A percentile compares a stretch with the other conserved stretches of the same genome.
phyloP scores from a whole-genome alignment of 768 basidiomycete species.

The Lactarius quietus region DNA sequence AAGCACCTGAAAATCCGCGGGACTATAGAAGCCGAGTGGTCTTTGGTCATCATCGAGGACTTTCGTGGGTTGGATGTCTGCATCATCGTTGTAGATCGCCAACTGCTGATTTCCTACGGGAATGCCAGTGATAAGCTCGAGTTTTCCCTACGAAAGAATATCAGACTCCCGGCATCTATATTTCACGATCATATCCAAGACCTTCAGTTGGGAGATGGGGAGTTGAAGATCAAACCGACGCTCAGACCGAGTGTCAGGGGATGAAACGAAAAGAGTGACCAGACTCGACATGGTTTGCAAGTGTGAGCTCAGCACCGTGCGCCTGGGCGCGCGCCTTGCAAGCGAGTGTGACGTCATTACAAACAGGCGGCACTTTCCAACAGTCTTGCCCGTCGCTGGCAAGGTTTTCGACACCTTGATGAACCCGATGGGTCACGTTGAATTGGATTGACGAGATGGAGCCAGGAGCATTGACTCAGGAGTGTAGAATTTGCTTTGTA shows the following conservation, averaged over 20 bases:
- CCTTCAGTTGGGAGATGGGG: conserved; percentile 82
- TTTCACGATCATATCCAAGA: conserved; percentile 30
- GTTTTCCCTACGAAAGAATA: conserved; percentile 42
- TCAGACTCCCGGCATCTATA: background rate
- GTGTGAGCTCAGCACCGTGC: background rate
- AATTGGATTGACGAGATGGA: background rate
- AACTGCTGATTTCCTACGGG: conserved; percentile 69
- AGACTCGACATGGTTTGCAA: conserved; percentile 38
- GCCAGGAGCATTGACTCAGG: background rate
- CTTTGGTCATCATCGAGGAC: conserved; percentile 62
- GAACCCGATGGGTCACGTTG: background rate
- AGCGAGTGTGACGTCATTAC: background rate
- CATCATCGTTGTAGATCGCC: conserved; percentile 55
- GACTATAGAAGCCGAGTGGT: conserved; percentile 69
- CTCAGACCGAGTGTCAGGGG: conserved; percentile 88
- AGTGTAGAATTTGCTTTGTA: background rate
- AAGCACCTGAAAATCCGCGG: conserved; percentile 74
- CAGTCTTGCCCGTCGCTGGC: background rate
- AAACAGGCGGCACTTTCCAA: background rate
- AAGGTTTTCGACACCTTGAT: background rate
- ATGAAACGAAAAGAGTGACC: conserved; percentile 74
- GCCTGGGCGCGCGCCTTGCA: background rate
- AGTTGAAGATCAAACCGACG: conserved; percentile 74
- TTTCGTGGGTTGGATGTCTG: conserved; percentile 46
- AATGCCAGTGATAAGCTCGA: conserved; percentile 91